Evolutionary conservation across 164 flowering plant species (phyloP), one percentile per base, ranked within the genome.

Genomic region (Cinnamomum micranthum): DNA sequence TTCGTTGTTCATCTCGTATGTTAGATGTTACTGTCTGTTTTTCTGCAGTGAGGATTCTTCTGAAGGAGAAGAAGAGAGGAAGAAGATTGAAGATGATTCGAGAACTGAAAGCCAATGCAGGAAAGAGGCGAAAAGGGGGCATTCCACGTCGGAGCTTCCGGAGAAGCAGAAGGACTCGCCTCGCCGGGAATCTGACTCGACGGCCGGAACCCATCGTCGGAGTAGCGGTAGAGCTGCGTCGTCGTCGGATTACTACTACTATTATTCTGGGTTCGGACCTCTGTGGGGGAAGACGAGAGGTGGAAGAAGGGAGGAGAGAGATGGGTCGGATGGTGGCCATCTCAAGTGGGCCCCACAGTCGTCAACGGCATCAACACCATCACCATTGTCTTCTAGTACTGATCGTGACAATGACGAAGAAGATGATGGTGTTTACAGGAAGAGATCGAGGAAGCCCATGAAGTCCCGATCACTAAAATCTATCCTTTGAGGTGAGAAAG

Each of bases 211-310:
- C 13, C 60, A 20, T 55, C 60, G 60, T 15, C 23, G 67, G n/a
- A 27, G n/a, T 6, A 9, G 69, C 7, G 20, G 69, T 3, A 27
- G 47, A 35, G 17, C 28, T 33, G 0, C 67, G 68, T 55, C 63
- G 52, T 12, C 90, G 6, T 51, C 84, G 50, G 90, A 89, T 35
- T 87, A 79, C 79, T 90, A 88, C 73, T 90, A 89, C 74, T 92
- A 90, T 69, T 92, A 92, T 64, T 74, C 76, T 7, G 76, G 76
- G 65, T 91, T 91, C 50, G 93, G 96, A 3, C 93, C 96, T 23
- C 55, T 70, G 20, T 88, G 96, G 96, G 88, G 93, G 6, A 85
- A 81, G 80, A 82, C 76, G 72, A 80, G 92, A 76, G 84, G 86
- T 23, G 83, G 74, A 17, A 62, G 67, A 68, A 71, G 22, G 17